A percentile compares a stretch with the other conserved stretches of the same genome.
These are phyloP conservation scores for Lithocarpus polystachyus DNA, from an alignment of 306 rosid genomes.

Conservation along the genomic window DNA sequence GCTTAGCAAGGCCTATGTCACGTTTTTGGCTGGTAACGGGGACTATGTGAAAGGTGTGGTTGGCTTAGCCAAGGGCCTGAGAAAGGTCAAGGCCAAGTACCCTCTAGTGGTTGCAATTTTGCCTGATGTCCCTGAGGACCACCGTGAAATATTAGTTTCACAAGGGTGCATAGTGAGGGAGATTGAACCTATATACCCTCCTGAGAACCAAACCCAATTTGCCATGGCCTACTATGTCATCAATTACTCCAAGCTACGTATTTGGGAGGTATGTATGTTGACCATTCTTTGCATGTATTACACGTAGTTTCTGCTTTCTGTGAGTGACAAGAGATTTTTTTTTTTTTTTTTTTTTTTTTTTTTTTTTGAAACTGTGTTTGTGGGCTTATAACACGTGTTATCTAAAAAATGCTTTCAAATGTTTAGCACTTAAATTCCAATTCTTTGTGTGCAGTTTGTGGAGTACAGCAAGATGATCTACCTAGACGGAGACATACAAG, in stretches of 20 bases:
- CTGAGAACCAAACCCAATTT: neutral
- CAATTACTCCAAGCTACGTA: neutral
- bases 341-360: too few relatives aligned
- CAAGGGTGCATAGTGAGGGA: neutral
- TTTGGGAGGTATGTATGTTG: neutral
- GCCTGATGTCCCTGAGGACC: neutral
- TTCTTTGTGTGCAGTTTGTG: too few relatives aligned
- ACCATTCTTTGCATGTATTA: neutral
- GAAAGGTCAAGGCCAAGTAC: slow-evolving; percentile 54
- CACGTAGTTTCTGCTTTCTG: neutral
- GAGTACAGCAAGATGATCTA: neutral
- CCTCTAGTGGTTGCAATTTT: slow-evolving; percentile 69
- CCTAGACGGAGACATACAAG: neutral
- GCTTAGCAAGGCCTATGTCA: slow-evolving; percentile 55
- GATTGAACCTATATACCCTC: neutral
- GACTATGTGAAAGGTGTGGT: slow-evolving; percentile 82
- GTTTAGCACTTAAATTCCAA: too few relatives aligned
- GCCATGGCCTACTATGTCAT: neutral
- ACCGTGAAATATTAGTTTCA: neutral
- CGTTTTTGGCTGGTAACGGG: slow-evolving; percentile 75
- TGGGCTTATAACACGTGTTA: too few relatives aligned
- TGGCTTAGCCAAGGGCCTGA: slow-evolving; percentile 79
- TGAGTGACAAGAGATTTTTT: too few relatives aligned
- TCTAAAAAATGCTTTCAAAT: too few relatives aligned
- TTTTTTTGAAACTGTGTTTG: too few relatives aligned